A percentile compares a stretch with the other conserved stretches of the same genome.
Conservation (phyloP, 345 rosid species). For the Mercurialis annua region DNA sequence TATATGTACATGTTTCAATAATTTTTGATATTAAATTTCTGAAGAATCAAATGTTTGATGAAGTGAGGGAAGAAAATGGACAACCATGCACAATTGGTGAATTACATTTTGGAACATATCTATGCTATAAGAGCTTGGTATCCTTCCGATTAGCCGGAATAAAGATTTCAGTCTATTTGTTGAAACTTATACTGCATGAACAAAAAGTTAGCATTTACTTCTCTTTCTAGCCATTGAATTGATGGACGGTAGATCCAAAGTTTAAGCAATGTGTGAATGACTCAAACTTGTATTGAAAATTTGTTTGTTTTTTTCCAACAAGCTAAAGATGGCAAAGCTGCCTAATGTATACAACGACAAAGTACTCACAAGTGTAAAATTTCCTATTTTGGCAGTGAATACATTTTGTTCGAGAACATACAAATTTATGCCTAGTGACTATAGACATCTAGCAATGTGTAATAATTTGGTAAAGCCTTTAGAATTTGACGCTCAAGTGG, state of each 20-base stretch:
- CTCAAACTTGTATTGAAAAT: too few species aligned
- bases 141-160: not conserved
- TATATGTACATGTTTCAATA: conserved; percentile 1
- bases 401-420: not conserved
- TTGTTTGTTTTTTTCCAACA: not conserved
- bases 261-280: not conserved
- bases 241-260: not conserved
- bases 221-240: not conserved
- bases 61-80: not conserved
- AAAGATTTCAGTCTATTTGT: not conserved
- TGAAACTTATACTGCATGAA: not conserved
- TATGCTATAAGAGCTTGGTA: not conserved
- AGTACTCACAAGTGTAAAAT: not conserved
- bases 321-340: not conserved
- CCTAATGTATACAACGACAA: not conserved
- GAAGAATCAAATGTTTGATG: not conserved
- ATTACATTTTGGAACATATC: not conserved
- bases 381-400: not conserved
- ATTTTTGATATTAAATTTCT: not conserved
- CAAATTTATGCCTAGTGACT: not conserved
- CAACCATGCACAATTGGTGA: not conserved
- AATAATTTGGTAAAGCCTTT: not conserved
- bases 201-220: not conserved
- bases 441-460: not conserved
- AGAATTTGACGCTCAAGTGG: not conserved